These are phyloP conservation scores for Diophrys appendiculata DNA, from an alignment of 73 alveolate genomes.

Conservation along the genomic window DNA sequence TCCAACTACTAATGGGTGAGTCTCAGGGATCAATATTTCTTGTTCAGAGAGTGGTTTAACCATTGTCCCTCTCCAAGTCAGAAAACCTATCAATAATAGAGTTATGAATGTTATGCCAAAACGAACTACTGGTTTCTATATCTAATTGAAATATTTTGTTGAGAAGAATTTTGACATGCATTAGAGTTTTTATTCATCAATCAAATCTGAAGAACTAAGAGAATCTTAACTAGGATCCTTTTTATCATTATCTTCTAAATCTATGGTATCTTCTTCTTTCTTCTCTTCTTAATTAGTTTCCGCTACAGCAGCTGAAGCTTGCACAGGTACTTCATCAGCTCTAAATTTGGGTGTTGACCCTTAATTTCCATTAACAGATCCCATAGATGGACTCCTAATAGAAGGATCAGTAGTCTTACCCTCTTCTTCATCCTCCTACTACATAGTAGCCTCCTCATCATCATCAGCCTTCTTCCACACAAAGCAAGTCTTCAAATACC, in stretches of 20 bases:
- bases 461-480: neutral
- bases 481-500: slow-evolving; percentile 5
- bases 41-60: neutral
- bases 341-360: no score
- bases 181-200: neutral
- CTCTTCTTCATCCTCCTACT: no score
- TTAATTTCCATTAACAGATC: no score
- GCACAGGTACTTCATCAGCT: no score
- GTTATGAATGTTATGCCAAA: neutral
- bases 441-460: neutral
- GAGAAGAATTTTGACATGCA: neutral
- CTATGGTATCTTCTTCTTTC: neutral
- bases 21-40: neutral
- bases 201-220: no score
- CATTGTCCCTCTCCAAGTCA: neutral
- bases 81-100: neutral
- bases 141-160: neutral
- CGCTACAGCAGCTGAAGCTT: neutral
- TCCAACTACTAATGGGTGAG: neutral
- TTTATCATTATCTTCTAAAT: neutral
- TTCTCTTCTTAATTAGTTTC: neutral
- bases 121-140: no score
- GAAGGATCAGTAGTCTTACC: no score
- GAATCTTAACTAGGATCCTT: no score
- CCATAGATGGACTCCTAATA: no score